Percentiles rank a stretch among this genome's conserved stretches.
These are phyloP conservation scores for Apiospora hydei DNA, from an alignment of 2,329 filamentous ascomycete genomes.

Conservation along the genomic window DNA sequence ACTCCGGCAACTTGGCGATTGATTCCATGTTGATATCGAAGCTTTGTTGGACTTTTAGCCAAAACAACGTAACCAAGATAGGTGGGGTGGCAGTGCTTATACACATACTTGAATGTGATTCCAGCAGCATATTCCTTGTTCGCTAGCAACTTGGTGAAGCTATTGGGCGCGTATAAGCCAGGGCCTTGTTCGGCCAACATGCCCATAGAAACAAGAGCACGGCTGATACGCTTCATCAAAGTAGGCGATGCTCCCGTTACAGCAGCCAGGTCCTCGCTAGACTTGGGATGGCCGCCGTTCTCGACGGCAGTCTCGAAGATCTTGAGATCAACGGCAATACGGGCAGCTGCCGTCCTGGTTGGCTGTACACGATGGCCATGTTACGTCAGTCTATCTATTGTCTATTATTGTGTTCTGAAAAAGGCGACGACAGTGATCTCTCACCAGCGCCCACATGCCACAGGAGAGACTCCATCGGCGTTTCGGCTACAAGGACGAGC, in stretches of 20 bases:
- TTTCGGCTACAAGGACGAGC: slow-evolving; percentile 29
- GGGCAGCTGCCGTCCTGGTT: slow-evolving; percentile 30
- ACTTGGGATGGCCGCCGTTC: slow-evolving; percentile 28
- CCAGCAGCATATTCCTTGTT: slow-evolving; percentile 27
- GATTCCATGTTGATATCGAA: slow-evolving; percentile 30
- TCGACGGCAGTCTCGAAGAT: slow-evolving; percentile 31
- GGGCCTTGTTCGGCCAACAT: slow-evolving; percentile 33
- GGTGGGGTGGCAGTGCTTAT: not conserved
- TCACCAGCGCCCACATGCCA: slow-evolving; percentile 30
- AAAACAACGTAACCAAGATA: not conserved
- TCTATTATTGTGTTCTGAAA: not conserved
- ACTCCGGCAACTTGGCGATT: slow-evolving; percentile 29
- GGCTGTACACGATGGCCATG: slow-evolving; percentile 24
- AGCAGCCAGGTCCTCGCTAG: slow-evolving; percentile 29
- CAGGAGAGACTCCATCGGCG: slow-evolving; percentile 29
- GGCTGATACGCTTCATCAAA: slow-evolving; percentile 31
- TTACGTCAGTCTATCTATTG: not conserved
- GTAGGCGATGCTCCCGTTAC: slow-evolving; percentile 29
- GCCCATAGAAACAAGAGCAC: slow-evolving; percentile 31
- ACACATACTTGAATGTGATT: slow-evolving; percentile 29
- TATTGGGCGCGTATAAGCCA: slow-evolving; percentile 30
- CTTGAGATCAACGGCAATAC: slow-evolving; percentile 33
- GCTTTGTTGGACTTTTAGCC: not conserved
- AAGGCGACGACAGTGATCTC: not conserved
- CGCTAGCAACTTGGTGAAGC: slow-evolving; percentile 28